A percentile compares a stretch with the other conserved stretches of the same genome.
Evolutionary conservation across 1,139 yeast species (phyloP).

Genomic region (Suhomyces choctaworum): DNA sequence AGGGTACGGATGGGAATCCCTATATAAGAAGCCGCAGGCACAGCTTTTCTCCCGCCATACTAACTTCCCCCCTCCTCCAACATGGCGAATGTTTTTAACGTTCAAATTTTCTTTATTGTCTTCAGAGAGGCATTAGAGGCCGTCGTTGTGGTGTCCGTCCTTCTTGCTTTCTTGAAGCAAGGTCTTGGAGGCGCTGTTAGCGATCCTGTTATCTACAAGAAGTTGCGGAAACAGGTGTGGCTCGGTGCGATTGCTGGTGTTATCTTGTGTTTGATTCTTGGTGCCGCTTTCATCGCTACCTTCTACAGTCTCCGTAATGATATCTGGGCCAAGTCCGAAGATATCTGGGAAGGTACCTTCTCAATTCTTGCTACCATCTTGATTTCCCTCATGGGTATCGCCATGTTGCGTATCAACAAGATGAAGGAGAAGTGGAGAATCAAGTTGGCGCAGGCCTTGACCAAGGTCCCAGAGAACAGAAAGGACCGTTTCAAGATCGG

Average conservation of each 20-base stretch:
- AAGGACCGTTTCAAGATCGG: slow-evolving; percentile 21
- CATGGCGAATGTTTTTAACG: slow-evolving; percentile 50
- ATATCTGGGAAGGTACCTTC: slow-evolving; percentile 31
- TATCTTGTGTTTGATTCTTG: slow-evolving; percentile 24
- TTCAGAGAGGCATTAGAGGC: slow-evolving; percentile 92
- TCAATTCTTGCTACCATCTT: slow-evolving; percentile 27
- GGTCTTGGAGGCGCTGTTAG: slow-evolving; percentile 59
- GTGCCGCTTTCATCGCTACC: slow-evolving; percentile 26
- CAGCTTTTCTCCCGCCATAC: too few relatives aligned
- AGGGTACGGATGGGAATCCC: too few relatives aligned
- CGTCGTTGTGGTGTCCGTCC: slow-evolving; percentile 81
- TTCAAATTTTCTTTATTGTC: slow-evolving; percentile 75
- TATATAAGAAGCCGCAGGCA: too few relatives aligned
- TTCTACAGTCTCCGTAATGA: slow-evolving; percentile 26
- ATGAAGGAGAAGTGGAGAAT: slow-evolving; percentile 55
- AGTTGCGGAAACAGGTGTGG: slow-evolving; percentile 43
- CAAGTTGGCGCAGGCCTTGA: slow-evolving; percentile 43
- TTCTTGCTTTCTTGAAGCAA: slow-evolving; percentile 86
- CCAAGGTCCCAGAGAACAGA: slow-evolving; percentile 17
- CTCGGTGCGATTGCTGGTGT: slow-evolving; percentile 27
- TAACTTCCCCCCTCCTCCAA: slow-evolving; percentile 10
- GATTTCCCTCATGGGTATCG: slow-evolving; percentile 31
- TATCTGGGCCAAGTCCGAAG: slow-evolving; percentile 26
- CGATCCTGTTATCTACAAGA: slow-evolving; percentile 57
- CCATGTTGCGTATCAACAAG: slow-evolving; percentile 30